These are phyloP conservation scores for Phyllosticta citribraziliensis DNA, from an alignment of 2,329 filamentous ascomycete species.

Conservation along the genomic window DNA sequence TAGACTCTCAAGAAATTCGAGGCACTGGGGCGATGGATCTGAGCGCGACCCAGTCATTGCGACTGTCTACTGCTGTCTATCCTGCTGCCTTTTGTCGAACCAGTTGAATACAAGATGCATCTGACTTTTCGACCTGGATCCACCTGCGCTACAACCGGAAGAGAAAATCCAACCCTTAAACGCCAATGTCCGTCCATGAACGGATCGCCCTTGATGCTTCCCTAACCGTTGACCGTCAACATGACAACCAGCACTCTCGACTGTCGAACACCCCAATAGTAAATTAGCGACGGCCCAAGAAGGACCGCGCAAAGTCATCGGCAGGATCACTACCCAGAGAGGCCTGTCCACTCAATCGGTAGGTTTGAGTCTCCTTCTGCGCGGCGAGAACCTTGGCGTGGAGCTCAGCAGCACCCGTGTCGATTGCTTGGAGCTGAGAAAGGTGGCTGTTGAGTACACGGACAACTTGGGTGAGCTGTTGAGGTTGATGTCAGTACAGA, in stretches of 20 bases:
- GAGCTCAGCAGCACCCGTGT: slow-evolving; percentile 69
- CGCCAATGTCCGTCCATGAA: neutral
- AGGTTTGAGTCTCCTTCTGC: slow-evolving; percentile 62
- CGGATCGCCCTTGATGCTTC: neutral
- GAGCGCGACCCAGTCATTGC: neutral
- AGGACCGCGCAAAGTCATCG: slow-evolving; percentile 86
- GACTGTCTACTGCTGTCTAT: neutral
- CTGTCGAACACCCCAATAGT: neutral
- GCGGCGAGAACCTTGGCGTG: slow-evolving; percentile 74
- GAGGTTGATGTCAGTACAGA: neutral
- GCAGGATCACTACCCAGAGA: slow-evolving; percentile 58
- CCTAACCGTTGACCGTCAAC: neutral
- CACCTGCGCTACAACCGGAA: neutral
- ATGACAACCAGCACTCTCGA: neutral
- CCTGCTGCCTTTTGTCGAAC: neutral
- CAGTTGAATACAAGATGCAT: neutral
- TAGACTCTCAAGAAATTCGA: neutral
- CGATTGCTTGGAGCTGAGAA: slow-evolving; percentile 85
- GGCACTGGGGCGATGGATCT: neutral
- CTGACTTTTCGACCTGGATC: neutral
- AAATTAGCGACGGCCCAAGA: slow-evolving; percentile 57
- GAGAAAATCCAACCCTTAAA: slow-evolving; percentile 1
- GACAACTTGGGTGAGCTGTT: slow-evolving; percentile 84
- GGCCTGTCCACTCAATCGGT: slow-evolving; percentile 41
- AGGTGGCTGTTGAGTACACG: slow-evolving; percentile 90